Evolutionary conservation across 2,329 filamentous ascomycete genomes (phyloP).

Genomic region (Alternaria viburni): DNA sequence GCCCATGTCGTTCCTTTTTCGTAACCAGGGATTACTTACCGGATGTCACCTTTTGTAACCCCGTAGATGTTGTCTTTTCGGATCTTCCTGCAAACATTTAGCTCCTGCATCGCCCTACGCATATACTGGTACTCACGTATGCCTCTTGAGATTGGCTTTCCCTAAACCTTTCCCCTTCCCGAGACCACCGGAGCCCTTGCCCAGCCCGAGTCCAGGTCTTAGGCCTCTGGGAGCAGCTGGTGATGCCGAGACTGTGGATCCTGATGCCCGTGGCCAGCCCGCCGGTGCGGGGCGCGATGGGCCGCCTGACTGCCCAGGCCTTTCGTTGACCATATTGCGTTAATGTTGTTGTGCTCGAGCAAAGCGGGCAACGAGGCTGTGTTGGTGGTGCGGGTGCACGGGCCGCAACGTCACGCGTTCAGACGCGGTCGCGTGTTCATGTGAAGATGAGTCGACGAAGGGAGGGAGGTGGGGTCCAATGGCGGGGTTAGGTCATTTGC

Average conservation of each 20-base stretch:
- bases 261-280: constrained; percentile 2
- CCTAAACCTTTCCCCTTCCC: constrained; percentile 27
- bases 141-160: constrained; percentile 21
- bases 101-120: not conserved
- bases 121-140: constrained; percentile 25
- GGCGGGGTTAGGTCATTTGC: not conserved
- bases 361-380: not conserved
- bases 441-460: constrained; percentile 9
- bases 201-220: constrained; percentile 26
- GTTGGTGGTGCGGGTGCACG: not conserved
- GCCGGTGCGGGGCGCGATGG: constrained; percentile 11
- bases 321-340: constrained; percentile 16
- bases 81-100: constrained; percentile 34
- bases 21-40: constrained; percentile 27
- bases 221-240: constrained; percentile 14
- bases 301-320: constrained; percentile 14
- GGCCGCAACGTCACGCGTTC: constrained; percentile 7
- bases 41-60: constrained; percentile 45
- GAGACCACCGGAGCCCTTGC: constrained; percentile 20
- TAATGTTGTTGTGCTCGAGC: not conserved
- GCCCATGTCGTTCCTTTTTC: not conserved
- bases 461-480: constrained; percentile 7
- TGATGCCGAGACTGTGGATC: not conserved
- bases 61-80: constrained; percentile 42
- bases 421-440: constrained; percentile 22